Evolutionary conservation across 371 early-diverging fungal species (phyloP).

Genomic region (Actinomortierella ambigua): DNA sequence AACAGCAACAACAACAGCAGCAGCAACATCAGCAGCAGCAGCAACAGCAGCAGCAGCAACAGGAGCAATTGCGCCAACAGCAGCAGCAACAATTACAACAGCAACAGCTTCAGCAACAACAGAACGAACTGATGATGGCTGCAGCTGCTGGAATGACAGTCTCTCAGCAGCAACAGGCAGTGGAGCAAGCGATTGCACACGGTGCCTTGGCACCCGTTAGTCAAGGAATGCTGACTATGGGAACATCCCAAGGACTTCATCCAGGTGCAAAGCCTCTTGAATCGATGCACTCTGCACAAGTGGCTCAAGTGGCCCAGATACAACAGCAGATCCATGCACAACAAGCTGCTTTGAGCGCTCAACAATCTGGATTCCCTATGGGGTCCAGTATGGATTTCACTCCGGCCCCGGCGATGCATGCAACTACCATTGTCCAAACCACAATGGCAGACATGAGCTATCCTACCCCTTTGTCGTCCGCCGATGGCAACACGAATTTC

Average conservation of each 20-base stretch:
- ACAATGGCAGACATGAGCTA: conserved; percentile 12
- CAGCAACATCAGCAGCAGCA: conserved; percentile 9
- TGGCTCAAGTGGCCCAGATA: too few species aligned
- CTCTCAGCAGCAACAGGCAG: conserved; percentile 9
- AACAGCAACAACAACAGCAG: conserved; percentile 27
- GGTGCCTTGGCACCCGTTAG: conserved; percentile 24
- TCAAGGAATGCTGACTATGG: conserved; percentile 20
- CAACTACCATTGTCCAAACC: not conserved
- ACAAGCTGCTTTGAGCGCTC: too few species aligned
- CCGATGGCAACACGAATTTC: conserved; percentile 28
- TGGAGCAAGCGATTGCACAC: conserved; percentile 12
- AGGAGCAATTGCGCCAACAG: conserved; percentile 11
- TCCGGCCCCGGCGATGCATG: too few species aligned
- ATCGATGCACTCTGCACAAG: too few species aligned
- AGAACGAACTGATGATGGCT: conserved; percentile 12
- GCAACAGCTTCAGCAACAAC: conserved; percentile 23
- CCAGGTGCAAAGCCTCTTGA: too few species aligned
- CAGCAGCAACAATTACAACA: conserved; percentile 32
- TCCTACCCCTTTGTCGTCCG: conserved; percentile 19
- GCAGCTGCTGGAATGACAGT: conserved; percentile 8
- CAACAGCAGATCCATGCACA: too few species aligned
- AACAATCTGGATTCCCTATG: too few species aligned
- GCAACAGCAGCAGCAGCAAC: conserved; percentile 10
- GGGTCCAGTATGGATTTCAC: too few species aligned
- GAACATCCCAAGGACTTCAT: conserved; percentile 7